Percentiles rank a stretch among this genome's conserved stretches.
phyloP scores from a whole-genome alignment of 768 basidiomycete genomes.

The Amanita phalloides region DNA sequence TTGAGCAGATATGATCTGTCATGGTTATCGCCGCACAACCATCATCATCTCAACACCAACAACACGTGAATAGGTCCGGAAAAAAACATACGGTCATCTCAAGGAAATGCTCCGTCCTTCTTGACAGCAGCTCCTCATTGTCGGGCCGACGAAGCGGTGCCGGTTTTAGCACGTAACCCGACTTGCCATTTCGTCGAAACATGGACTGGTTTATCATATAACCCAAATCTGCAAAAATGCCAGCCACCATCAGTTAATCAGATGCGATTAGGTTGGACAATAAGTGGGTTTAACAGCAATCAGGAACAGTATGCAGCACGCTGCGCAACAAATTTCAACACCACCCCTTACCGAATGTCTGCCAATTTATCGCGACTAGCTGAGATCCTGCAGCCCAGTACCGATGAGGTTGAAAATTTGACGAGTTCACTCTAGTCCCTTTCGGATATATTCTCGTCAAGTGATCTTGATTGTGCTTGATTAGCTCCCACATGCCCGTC shows the following conservation, averaged over 20 bases:
- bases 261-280: constrained; percentile 6
- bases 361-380: constrained; percentile 94
- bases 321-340: neutral
- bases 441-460: constrained; percentile 85
- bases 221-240: constrained; percentile 54
- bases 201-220: constrained; percentile 93
- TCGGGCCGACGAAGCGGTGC: constrained; percentile 44
- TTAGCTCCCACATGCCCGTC: constrained; percentile 49
- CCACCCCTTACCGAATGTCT: constrained; percentile 79
- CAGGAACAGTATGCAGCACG: neutral
- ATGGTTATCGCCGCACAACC: neutral
- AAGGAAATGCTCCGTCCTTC: constrained; percentile 50
- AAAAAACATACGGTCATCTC: constrained; percentile 35
- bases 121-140: constrained; percentile 50
- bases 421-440: constrained; percentile 70
- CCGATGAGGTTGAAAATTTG: constrained; percentile 85
- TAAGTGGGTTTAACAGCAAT: neutral
- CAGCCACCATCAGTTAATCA: constrained; percentile 1
- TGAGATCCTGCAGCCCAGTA: constrained; percentile 91
- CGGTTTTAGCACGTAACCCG: constrained; percentile 91
- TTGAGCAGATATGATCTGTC: constrained; percentile 71
- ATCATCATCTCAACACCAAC: neutral
- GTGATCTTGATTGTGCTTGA: constrained; percentile 86
- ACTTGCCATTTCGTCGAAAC: constrained; percentile 87
- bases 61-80: neutral